Conservation (phyloP, 805 yeast species). For the Candida ficus region DNA sequence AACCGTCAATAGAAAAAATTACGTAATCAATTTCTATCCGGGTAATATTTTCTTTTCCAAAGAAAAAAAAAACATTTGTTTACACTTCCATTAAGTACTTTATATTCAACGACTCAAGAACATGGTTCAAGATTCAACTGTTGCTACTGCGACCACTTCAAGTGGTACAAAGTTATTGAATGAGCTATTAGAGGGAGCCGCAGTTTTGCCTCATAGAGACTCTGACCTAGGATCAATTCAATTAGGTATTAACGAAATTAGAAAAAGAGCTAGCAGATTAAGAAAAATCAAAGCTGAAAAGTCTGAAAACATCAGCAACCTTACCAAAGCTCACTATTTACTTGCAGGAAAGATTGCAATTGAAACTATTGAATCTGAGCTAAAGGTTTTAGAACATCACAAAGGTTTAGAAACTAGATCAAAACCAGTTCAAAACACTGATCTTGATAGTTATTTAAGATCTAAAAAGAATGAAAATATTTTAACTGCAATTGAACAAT, state of each 20-base stretch:
- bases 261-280: slow-evolving; percentile 55
- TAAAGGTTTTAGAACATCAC: slow-evolving; percentile 34
- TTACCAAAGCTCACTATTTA: slow-evolving; percentile 78
- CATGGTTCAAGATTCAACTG: slow-evolving; percentile 3
- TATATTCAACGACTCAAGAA: not conserved
- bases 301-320: slow-evolving; percentile 31
- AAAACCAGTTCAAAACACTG: slow-evolving; percentile 25
- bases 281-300: slow-evolving; percentile 39
- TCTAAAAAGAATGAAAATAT: slow-evolving; percentile 79
- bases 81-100: not conserved
- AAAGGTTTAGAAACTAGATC: slow-evolving; percentile 26
- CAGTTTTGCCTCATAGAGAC: slow-evolving; percentile 59
- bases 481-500: slow-evolving; percentile 75
- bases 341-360: slow-evolving; percentile 87
- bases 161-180: slow-evolving; percentile 37
- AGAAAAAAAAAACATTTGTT: slow-evolving; percentile 5
- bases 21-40: not conserved
- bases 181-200: slow-evolving; percentile 74
- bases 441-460: slow-evolving; percentile 59
- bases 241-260: slow-evolving; percentile 74
- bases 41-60: slow-evolving; percentile 1
- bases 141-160: not conserved
- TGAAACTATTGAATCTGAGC: slow-evolving; percentile 69
- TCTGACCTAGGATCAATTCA: slow-evolving; percentile 77
- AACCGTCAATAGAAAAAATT: too few species aligned